phyloP scores from a whole-genome alignment of 495 filamentous ascomycete species.

The Paragyromitra xinjiangensis region DNA sequence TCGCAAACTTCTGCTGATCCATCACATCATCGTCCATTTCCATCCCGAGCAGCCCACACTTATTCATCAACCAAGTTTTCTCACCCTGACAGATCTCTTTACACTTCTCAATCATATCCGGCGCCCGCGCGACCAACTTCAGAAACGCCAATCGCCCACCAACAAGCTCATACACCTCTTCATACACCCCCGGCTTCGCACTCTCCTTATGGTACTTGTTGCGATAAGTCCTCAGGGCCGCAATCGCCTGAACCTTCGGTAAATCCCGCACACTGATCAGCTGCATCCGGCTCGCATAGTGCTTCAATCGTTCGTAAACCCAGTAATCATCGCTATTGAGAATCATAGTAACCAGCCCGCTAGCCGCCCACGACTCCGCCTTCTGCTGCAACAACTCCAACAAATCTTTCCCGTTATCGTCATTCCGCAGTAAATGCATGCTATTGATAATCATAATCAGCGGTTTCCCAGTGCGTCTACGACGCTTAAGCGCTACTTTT shows the following conservation, averaged over 20 bases:
- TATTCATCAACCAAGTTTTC: conserved; percentile 93
- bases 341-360: conserved; percentile 85
- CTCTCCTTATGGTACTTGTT: conserved; percentile 72
- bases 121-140: conserved; percentile 81
- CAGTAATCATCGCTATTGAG: conserved; percentile 97
- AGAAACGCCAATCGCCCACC: conserved; percentile 88
- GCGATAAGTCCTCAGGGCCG: conserved; percentile 78
- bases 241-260: conserved; percentile 76
- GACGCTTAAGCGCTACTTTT: conserved; percentile 82
- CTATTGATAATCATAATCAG: conserved; percentile 90
- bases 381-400: conserved; percentile 95
- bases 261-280: conserved; percentile 84
- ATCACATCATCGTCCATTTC: conserved; percentile 99
- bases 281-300: conserved; percentile 90
- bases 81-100: conserved; percentile 80
- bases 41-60: conserved; percentile 89
- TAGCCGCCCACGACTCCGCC: conserved; percentile 93
- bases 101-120: conserved; percentile 79
- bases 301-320: conserved; percentile 93
- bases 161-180: conserved; percentile 79
- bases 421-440: conserved; percentile 86
- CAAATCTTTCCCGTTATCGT: conserved; percentile 88
- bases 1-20: conserved; percentile 97
- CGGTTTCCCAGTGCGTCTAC: conserved; percentile 68
- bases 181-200: conserved; percentile 64